Percentiles rank a stretch among this genome's conserved stretches.
Evolutionary conservation across 768 basidiomycete genomes (phyloP).

Genomic region (Podaxis carcinomalis): DNA sequence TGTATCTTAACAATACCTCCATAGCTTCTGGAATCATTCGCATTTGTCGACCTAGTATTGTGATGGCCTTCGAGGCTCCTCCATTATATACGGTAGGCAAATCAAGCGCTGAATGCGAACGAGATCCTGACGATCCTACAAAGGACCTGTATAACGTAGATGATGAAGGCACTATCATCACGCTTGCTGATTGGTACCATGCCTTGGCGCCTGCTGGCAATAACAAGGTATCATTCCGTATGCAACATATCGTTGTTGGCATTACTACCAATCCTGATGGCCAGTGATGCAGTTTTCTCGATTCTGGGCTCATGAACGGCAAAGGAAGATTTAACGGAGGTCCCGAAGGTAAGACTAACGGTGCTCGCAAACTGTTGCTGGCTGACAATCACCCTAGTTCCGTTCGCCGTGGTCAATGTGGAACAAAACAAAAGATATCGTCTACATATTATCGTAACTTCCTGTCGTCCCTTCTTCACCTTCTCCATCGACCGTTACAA

Average conservation of each 20-base stretch:
- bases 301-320: conserved; percentile 14
- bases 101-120: conserved; percentile 12
- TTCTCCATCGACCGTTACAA: conserved; percentile 32
- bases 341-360: conserved; percentile 11
- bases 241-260: not conserved
- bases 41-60: conserved; percentile 21
- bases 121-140: conserved; percentile 26
- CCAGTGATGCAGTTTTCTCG: not conserved
- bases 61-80: conserved; percentile 23
- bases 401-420: conserved; percentile 35
- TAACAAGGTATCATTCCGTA: conserved; percentile 28
- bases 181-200: conserved; percentile 11
- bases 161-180: conserved; percentile 28
- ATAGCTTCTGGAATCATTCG: conserved; percentile 13
- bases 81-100: conserved; percentile 23
- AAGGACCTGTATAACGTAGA: conserved; percentile 26
- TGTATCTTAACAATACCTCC: not conserved
- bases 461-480: conserved; percentile 38
- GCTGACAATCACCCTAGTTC: not conserved
- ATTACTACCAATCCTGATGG: not conserved
- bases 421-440: conserved; percentile 41
- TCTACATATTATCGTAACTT: conserved; percentile 45
- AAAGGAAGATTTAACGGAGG: conserved; percentile 10
- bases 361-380: not conserved
- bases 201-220: conserved; percentile 21